A percentile compares a stretch with the other conserved stretches of the same genome.
These are phyloP conservation scores for Bolboschoenoplectus hybrid DNA, from an alignment of 202 grass and related monocot species.

Conservation along the genomic window DNA sequence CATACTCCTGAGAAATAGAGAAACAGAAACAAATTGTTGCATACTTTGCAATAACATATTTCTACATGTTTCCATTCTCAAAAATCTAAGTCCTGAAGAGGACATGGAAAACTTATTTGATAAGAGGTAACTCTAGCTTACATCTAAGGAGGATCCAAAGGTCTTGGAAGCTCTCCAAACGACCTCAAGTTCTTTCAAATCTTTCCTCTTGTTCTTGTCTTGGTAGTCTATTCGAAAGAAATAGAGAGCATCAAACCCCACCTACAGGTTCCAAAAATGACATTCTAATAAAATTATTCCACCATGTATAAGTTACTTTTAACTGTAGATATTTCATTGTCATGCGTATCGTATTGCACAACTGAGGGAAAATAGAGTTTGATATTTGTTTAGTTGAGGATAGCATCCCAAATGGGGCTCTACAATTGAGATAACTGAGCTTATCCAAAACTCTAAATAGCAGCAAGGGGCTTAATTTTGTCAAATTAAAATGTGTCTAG, in stretches of 20 bases:
- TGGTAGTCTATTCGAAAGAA: slow-evolving; percentile 97
- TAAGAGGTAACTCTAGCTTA: slow-evolving; percentile 48
- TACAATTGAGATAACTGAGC: background rate
- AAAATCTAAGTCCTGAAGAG: slow-evolving; percentile 33
- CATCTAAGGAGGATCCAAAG: slow-evolving; percentile 84
- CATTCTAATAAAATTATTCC: slow-evolving; percentile 3
- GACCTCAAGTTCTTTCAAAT: slow-evolving; percentile 86
- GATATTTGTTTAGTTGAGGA: background rate
- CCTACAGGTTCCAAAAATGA: slow-evolving; percentile 47
- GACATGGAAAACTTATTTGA: slow-evolving; percentile 20
- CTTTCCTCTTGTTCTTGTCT: slow-evolving; percentile 81
- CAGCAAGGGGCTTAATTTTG: background rate
- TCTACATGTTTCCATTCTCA: background rate
- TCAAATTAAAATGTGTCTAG: background rate
- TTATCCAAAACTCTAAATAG: background rate
- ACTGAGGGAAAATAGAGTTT: background rate
- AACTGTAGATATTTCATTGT: slow-evolving; percentile 8
- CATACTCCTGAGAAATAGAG: background rate
- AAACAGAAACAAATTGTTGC: background rate
- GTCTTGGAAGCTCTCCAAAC: slow-evolving; percentile 91
- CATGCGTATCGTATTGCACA: background rate
- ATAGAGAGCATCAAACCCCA: slow-evolving; percentile 96
- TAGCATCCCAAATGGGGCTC: background rate
- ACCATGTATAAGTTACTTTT: slow-evolving; percentile 21
- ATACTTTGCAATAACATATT: background rate